Conservation (phyloP, 352 stramenopile genomes). For the Globisporangium megalacanthum region DNA sequence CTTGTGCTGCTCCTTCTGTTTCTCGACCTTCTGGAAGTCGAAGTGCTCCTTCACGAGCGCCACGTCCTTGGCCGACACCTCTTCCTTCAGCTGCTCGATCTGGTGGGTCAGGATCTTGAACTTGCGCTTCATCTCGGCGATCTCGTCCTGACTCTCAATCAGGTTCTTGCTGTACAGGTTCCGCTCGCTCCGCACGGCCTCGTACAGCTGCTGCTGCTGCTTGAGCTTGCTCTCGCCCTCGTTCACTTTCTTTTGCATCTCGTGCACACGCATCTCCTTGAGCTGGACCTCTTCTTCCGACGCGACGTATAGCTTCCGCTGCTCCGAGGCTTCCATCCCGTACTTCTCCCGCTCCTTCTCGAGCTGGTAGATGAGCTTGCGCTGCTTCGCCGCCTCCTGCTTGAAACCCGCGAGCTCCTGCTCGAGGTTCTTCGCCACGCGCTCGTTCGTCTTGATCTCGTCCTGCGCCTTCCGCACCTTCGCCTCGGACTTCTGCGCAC, state of each 20-base stretch:
- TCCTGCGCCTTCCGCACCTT: conserved; percentile 85
- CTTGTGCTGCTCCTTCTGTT: conserved; percentile 92
- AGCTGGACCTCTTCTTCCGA: conserved; percentile 77
- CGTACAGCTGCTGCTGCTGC: conserved; percentile 96
- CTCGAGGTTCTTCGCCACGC: conserved; percentile 84
- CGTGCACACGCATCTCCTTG: conserved; percentile 76
- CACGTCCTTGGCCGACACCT: conserved; percentile 93
- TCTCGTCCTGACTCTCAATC: conserved; percentile 94
- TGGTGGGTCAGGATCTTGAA: conserved; percentile 97
- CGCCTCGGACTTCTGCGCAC: conserved; percentile 76
- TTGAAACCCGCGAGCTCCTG: conserved; percentile 83
- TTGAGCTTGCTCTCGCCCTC: conserved; percentile 93
- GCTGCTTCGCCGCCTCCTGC: conserved; percentile 80
- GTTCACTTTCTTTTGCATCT: conserved; percentile 85
- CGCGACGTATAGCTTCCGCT: conserved; percentile 80
- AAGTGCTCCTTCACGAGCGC: conserved; percentile 96
- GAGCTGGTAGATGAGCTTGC: conserved; percentile 88
- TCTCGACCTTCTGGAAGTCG: conserved; percentile 93
- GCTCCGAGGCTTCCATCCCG: conserved; percentile 80
- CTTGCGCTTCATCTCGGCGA: conserved; percentile 95
- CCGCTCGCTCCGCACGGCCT: conserved; percentile 90
- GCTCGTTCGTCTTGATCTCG: conserved; percentile 91
- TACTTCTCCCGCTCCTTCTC: conserved; percentile 93
- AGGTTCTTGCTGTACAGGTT: conserved; percentile 97
- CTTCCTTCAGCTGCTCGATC: conserved; percentile 96